These are phyloP conservation scores for Verticillium dahliae DNA, from an alignment of 2,329 filamentous ascomycete species.

Conservation along the genomic window DNA sequence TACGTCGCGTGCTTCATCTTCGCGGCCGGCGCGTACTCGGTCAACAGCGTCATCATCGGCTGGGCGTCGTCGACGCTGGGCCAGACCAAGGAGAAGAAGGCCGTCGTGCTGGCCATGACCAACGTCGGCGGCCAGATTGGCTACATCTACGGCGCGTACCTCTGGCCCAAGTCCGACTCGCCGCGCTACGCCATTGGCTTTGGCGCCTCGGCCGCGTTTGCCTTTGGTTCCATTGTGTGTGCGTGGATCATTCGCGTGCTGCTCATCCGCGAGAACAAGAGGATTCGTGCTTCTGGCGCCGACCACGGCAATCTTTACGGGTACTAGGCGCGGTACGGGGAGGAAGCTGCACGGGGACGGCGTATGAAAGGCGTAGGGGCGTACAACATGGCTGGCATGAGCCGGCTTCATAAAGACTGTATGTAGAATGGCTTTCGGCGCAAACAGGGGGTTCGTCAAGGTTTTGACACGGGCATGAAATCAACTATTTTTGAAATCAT, in stretches of 20 bases:
- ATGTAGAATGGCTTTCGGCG: no score
- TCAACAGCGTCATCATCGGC: slow-evolving; percentile 35
- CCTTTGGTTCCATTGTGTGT: slow-evolving; percentile 25
- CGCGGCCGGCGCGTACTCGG: slow-evolving; percentile 33
- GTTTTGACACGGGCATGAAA: no score
- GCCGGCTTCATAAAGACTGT: no score
- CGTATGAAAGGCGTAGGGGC: no score
- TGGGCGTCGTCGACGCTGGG: slow-evolving; percentile 37
- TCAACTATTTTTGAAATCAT: no score
- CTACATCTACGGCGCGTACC: slow-evolving; percentile 44
- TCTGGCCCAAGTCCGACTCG: slow-evolving; percentile 37
- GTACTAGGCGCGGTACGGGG: slow-evolving; percentile 17
- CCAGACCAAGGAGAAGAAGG: slow-evolving; percentile 43
- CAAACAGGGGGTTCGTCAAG: no score
- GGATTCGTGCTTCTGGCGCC: slow-evolving; percentile 23
- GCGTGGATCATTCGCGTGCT: slow-evolving; percentile 35
- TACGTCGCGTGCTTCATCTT: slow-evolving; percentile 36
- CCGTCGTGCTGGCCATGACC: slow-evolving; percentile 39
- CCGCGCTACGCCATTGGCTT: slow-evolving; percentile 38
- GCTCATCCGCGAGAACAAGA: slow-evolving; percentile 33
- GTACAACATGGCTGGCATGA: no score
- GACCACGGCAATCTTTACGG: slow-evolving; percentile 30
- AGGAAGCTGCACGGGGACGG: no score
- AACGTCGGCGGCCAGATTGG: slow-evolving; percentile 38
- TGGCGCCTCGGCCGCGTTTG: slow-evolving; percentile 36